Conservation (phyloP, 2,329 filamentous ascomycete species). For the Didymella pinodella region DNA sequence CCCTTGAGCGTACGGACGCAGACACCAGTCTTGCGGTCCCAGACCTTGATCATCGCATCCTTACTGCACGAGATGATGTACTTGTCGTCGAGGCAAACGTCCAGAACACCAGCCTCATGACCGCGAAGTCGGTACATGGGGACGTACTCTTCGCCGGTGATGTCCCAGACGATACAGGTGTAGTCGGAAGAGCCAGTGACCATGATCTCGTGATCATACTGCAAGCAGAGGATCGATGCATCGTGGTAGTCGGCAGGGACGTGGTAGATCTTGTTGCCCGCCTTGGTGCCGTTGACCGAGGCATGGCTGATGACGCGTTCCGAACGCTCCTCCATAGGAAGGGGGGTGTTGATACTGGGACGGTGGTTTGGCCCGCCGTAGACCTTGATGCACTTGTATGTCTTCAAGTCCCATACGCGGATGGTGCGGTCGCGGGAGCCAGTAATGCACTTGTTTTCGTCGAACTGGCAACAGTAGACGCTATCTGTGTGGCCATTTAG, state of each 20-base stretch:
- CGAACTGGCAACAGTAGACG: constrained; percentile 97
- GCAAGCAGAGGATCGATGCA: constrained; percentile 91
- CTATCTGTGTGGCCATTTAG: constrained; percentile 93
- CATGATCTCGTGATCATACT: constrained; percentile 91
- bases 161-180: constrained; percentile 89
- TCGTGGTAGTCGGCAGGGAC: constrained; percentile 72
- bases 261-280: constrained; percentile 58
- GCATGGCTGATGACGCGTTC: constrained; percentile 55
- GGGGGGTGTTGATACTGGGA: constrained; percentile 60
- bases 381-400: constrained; percentile 81
- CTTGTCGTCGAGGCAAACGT: constrained; percentile 89
- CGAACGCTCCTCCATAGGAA: constrained; percentile 51
- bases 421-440: constrained; percentile 96
- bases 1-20: constrained; percentile 82
- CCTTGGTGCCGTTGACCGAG: constrained; percentile 57
- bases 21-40: constrained; percentile 81
- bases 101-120: constrained; percentile 88
- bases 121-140: constrained; percentile 79
- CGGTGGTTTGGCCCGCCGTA: constrained; percentile 77
- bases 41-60: constrained; percentile 91
- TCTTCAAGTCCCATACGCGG: constrained; percentile 93
- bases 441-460: constrained; percentile 97
- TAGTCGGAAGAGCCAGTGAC: constrained; percentile 94
- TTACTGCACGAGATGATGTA: constrained; percentile 98
- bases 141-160: constrained; percentile 69